Base-by-base conservation (phyloP, 2,329 filamentous ascomycete genomes). In the Aspergillus brasiliensis region DNA sequence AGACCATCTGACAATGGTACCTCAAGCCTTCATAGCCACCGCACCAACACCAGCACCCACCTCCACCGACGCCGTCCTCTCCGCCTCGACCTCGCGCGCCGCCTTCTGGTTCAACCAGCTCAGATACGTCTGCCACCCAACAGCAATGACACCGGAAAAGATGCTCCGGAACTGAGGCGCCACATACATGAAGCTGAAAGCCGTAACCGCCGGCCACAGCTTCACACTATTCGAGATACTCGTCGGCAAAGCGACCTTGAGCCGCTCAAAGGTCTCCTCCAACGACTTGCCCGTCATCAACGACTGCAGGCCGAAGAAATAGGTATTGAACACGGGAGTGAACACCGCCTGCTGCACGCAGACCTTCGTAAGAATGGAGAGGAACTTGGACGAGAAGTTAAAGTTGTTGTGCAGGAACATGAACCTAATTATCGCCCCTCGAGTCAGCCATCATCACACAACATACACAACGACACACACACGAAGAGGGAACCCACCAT, bases 121-220 rank as follows among this genome's bases (percentile, higher is more conserved):
- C 67, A 97, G 72, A 81, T 97, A 97, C 0, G 91, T 92, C 83
- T 97, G 93, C 93, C 93, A 97, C 0, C 90, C 91, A 54, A 97
- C 89, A 1, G 91, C 91, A 65, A 96, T 84, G 6, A 89, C 78
- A 1, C 91, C 91, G 0, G 89, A 86, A 67, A 97, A 95, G 15
- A 96, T 83, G 67, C 87, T 91, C 53, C 93, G 82, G 75, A 91
- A 94, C 71, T 94, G 87, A 51, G 92, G 81, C 25, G 88, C 86
- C 4, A 97, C 80, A 69, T 91, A 95, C n/a, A 89, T 87, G 71
- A 97, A 96, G 74, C 84, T 93, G 72, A 97, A 88, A 0, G 92
- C 92, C 13, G 90, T 96, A 15, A 96, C 89, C 0, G 87, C 86
- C 0, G 93, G 94, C 93, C 93, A 97, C 23, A 97, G 76, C 78